Conservation (phyloP, 208 protist species). For the Leishmania lainsoni region DNA sequence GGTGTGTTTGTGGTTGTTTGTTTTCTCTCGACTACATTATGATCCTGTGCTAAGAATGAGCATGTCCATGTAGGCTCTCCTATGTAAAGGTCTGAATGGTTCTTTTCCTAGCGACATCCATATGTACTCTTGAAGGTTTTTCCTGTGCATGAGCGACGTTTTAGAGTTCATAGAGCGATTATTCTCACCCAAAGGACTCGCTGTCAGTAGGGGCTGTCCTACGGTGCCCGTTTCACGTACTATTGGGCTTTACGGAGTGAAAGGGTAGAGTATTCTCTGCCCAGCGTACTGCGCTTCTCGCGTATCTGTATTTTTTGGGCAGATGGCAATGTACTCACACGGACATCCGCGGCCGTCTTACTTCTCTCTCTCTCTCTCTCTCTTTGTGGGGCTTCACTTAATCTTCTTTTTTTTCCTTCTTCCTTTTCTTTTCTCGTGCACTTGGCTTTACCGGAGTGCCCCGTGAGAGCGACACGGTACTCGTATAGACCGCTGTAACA, state of each 20-base stretch:
- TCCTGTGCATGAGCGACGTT: background rate
- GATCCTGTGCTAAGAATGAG: background rate
- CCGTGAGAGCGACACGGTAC: no score
- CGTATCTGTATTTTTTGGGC: background rate
- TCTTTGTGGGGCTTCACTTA: background rate
- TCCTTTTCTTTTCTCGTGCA: background rate
- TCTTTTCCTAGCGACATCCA: no score
- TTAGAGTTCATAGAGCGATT: background rate
- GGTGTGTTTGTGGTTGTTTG: background rate
- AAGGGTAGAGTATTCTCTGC: background rate
- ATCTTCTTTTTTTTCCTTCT: background rate
- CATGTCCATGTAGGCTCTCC: no score
- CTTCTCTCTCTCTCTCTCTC: background rate
- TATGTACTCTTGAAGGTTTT: background rate
- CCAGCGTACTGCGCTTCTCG: no score
- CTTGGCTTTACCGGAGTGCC: background rate
- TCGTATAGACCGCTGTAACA: no score
- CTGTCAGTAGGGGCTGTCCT: background rate
- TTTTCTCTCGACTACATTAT: background rate
- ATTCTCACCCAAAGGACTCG: background rate
- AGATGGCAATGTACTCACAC: background rate
- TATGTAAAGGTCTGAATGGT: no score
- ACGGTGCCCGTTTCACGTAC: background rate
- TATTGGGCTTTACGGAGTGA: background rate
- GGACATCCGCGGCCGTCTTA: no score